Base-by-base conservation (phyloP, 805 yeast genomes). In the Candida glaebosa region DNA sequence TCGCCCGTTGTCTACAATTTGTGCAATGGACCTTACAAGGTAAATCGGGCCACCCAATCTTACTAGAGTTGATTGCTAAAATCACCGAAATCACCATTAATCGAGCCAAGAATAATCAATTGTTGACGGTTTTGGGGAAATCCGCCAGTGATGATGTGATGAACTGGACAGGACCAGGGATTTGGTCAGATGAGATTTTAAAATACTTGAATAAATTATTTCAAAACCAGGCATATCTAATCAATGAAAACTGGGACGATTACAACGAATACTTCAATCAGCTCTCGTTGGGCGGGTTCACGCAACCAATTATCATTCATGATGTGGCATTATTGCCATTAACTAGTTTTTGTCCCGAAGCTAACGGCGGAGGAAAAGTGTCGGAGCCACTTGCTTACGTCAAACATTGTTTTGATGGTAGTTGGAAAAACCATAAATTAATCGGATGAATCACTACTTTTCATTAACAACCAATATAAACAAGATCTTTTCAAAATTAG, bases 161-260 rank as follows among this genome's bases (percentile, higher is more conserved):
- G 95, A 77, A 84, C 55, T 87, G 96, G 96, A 87, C 98, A 0
- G 99, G 99, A 0, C 96, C 98, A 0, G 98, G 95, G 1, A 78
- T 88, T 17, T 93, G 90, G 81, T 90, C 98, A 0, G 98, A 93
- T 58, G 65, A 78, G 7, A 72, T 93, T 16, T 88, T 93, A 60
- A 79, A 76, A 35, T 89, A 91, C 60, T 69, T 59, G 66, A 69
- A 69, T 48, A 59, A 59, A 35, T 54, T 65, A 12, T 44, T 66
- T 37, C 69, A 63, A 44, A 43, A 60, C 2, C 56, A 56, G 3
- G 58, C 50, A 12, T 55, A 54, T 35, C 49, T 49, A 40, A 41
- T 45, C 31, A 33, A 45, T 4, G 34, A 41, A 22, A 47, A 51
- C 17, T 47, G 50, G 34, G 65, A 63, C 15, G 60, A 56, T 14